These are phyloP conservation scores for Candida xiaguanensis DNA, from an alignment of 805 yeast genomes.

Conservation along the genomic window DNA sequence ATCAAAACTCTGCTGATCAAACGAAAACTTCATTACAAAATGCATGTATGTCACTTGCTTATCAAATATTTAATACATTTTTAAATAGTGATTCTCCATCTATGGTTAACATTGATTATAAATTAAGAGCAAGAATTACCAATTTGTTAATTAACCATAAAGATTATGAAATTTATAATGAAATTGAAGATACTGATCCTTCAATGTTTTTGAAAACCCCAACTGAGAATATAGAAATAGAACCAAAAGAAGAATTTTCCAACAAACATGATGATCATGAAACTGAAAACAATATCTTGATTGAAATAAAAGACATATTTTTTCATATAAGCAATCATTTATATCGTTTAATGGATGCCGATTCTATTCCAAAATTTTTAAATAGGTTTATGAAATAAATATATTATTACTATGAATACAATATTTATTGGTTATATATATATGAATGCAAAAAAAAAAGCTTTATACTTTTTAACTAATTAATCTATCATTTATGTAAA, in stretches of 20 bases:
- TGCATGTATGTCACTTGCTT: conserved; percentile 58
- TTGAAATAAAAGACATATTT: conserved; percentile 12
- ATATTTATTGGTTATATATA: neutral
- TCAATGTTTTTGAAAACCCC: conserved; percentile 6
- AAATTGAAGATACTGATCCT: neutral
- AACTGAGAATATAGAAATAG: conserved; percentile 2
- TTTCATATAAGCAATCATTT: conserved; percentile 49
- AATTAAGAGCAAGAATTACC: conserved; percentile 42
- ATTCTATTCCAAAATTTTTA: conserved; percentile 67
- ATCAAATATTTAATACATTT: conserved; percentile 62
- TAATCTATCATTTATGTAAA: neutral
- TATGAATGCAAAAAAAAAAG: neutral
- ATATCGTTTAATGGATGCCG: conserved; percentile 61
- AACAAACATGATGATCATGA: neutral
- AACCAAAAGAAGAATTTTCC: neutral
- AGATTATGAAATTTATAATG: neutral
- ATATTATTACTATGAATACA: conserved; percentile 4
- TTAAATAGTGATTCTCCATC: conserved; percentile 64
- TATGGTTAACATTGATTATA: conserved; percentile 65
- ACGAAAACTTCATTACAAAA: conserved; percentile 34
- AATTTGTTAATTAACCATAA: conserved; percentile 13
- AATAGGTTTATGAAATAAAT: conserved; percentile 1
- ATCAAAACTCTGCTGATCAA: neutral
- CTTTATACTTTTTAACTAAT: neutral
- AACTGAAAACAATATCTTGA: neutral